Conservation (phyloP, 192 early-diverging fungal species). For the Rhizoclosmatium globosum region DNA sequence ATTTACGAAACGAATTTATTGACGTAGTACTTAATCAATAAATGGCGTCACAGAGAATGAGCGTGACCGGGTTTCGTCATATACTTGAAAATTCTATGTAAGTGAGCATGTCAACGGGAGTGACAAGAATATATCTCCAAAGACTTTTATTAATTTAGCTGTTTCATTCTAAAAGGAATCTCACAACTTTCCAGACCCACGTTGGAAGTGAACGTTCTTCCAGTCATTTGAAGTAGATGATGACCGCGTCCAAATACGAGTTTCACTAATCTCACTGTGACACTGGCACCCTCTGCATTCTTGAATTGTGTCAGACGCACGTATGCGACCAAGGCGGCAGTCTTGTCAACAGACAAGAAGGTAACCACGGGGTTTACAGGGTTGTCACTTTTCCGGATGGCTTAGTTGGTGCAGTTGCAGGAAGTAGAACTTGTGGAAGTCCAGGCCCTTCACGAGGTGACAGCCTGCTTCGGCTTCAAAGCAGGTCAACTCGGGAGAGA, state of each 20-base stretch:
- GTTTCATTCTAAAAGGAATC: not conserved
- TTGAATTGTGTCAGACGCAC: conserved; percentile 46
- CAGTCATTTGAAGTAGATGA: conserved; percentile 14
- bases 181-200: conserved; percentile 28
- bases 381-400: conserved; percentile 26
- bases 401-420: not conserved
- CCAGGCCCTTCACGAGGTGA: conserved; percentile 49
- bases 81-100: no score
- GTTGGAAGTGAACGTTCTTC: conserved; percentile 41
- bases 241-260: conserved; percentile 30
- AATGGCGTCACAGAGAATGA: no score
- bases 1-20: no score
- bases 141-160: no score
- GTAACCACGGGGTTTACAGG: conserved; percentile 41
- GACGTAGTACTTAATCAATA: no score
- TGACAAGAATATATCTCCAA: no score
- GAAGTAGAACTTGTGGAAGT: conserved; percentile 60
- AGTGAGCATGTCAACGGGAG: no score
- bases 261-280: conserved; percentile 37
- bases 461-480: conserved; percentile 54
- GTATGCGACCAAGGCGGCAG: conserved; percentile 44
- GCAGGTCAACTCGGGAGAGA: conserved; percentile 43
- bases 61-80: no score
- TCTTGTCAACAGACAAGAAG: conserved; percentile 46
- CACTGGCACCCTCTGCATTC: conserved; percentile 17